Conservation (phyloP, 768 basidiomycete genomes). For the Mycena vulgaris region DNA sequence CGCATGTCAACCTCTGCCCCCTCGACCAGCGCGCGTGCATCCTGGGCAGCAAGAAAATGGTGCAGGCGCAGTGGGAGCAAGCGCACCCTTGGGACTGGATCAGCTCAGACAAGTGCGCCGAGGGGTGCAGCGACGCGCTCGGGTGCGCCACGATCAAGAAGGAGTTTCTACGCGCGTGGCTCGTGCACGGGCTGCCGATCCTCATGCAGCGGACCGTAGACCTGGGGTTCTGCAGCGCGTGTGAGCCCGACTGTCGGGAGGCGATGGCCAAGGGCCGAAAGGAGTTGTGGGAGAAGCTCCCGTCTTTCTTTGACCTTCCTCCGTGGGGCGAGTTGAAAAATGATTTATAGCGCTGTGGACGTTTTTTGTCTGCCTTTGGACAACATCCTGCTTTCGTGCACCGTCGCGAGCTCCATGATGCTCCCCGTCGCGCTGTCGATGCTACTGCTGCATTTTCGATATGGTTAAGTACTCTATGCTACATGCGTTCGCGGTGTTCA, state of each 20-base stretch:
- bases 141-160: neutral
- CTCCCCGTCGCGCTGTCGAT: no score
- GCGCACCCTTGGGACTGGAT: neutral
- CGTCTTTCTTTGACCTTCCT: slow-evolving; percentile 15
- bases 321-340: slow-evolving; percentile 22
- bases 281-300: slow-evolving; percentile 18
- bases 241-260: neutral
- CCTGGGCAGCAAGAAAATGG: neutral
- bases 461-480: no score
- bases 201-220: neutral
- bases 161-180: neutral
- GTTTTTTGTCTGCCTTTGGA: no score
- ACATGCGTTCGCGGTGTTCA: no score
- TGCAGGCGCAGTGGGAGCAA: slow-evolving; percentile 8
- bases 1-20: neutral
- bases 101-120: neutral
- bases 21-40: neutral
- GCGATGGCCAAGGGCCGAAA: neutral
- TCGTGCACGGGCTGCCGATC: neutral
- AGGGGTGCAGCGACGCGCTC: neutral
- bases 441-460: no score
- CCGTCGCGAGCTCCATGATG: no score
- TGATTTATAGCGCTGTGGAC: slow-evolving; percentile 20
- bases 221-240: neutral
- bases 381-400: no score